Evolutionary conservation across 768 basidiomycete species (phyloP), one percentile per base, ranked within the genome.

Genomic region (Leucocoprinus birnbaumii): DNA sequence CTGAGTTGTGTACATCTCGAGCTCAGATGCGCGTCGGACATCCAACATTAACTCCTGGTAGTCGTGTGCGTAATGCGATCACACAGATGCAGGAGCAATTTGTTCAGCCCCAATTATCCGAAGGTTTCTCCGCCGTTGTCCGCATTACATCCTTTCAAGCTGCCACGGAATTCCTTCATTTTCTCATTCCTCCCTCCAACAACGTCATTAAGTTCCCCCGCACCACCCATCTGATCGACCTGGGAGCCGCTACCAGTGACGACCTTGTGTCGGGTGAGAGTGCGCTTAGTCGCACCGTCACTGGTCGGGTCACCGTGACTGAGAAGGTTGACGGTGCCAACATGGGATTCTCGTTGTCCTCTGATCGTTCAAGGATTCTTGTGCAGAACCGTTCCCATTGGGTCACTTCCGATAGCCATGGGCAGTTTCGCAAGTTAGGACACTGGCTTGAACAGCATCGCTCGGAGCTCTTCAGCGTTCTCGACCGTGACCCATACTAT

Each of bases 261-360:
- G 84, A 86, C 58, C 63, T 82, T n/a, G 64, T 77, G 2, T 52
- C 64, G 5, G 66, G 73, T 37, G 47, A 66, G 13, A 48, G 60
- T 11, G 25, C 50, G 61, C 48, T 61, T 58, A 25, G 25, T 48
- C 31, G 48, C 1, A 18, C 40, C 16, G 21, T 57, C 8, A 38
- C 57, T 27, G 70, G 68, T 7, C 65, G 70, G 52, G 72, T 79
- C 48, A 68, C 82, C 35, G 75, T 85, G 63, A 83, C 82, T 3
- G 85, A 86, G 61, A 85, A 86, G 61, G 72, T 85, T 47, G 84
- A 85, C 66, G 85, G 85, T 3, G 82, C 84, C 38, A 85, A 86
- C 63, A 80, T 85, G 79, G 85, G 82, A 5, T 79, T 85, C 64
- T 82, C 81, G 18, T 72, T 85, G 21, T 79, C 79, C 1, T 61